Evolutionary conservation across 1,284 basidiomycete species (phyloP).

Genomic region (Pholiota adiposa): DNA sequence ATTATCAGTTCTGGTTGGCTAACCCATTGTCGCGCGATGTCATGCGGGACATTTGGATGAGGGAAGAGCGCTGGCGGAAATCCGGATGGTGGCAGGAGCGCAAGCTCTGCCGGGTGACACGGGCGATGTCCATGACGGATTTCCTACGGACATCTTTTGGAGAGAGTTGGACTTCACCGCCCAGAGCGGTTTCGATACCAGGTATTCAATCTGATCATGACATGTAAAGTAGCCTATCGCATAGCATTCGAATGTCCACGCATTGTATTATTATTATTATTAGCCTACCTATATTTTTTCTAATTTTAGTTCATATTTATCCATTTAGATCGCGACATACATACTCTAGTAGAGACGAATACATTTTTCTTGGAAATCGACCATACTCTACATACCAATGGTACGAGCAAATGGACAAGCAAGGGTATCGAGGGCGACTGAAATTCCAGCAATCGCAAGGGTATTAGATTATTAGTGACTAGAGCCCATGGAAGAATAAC

Average conservation of each 20-base stretch:
- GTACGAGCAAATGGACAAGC: too few species aligned
- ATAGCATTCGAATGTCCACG: neutral
- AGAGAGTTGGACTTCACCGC: slow-evolving; percentile 28
- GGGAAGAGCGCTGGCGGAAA: slow-evolving; percentile 18
- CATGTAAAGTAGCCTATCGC: neutral
- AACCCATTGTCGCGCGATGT: slow-evolving; percentile 29
- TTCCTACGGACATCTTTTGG: slow-evolving; percentile 30
- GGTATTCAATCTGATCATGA: neutral
- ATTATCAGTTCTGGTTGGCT: slow-evolving; percentile 55
- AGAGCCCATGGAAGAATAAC: neutral
- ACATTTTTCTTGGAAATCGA: too few species aligned
- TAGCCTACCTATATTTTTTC: neutral
- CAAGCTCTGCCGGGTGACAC: slow-evolving; percentile 31
- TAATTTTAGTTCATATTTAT: too few species aligned
- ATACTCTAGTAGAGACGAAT: too few species aligned
- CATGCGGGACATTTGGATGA: slow-evolving; percentile 31
- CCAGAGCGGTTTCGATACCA: neutral
- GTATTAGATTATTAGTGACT: neutral
- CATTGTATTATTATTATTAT: neutral
- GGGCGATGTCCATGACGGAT: slow-evolving; percentile 28
- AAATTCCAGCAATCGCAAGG: neutral
- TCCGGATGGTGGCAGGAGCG: slow-evolving; percentile 33
- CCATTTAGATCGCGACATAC: too few species aligned
- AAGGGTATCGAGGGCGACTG: neutral
- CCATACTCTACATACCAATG: too few species aligned